phyloP scores from a whole-genome alignment of 345 rosid genomes.

The Populus deltoides region DNA sequence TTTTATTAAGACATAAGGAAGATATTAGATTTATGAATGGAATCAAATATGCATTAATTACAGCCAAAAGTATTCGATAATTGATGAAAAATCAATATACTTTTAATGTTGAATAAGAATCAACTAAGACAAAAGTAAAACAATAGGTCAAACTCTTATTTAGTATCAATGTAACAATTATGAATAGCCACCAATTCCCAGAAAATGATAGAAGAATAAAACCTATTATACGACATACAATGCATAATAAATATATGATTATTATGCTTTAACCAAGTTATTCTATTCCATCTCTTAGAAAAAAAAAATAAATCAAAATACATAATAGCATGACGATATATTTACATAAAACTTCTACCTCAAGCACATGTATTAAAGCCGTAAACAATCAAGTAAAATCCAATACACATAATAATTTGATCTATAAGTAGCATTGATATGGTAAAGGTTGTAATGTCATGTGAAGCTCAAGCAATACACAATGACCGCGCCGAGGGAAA shows the following conservation, averaged over 20 bases:
- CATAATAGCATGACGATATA: too few relatives aligned
- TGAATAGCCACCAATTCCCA: background rate
- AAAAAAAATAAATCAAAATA: too few relatives aligned
- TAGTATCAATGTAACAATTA: background rate
- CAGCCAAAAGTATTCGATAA: background rate
- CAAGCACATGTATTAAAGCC: too few relatives aligned
- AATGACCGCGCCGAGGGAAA: too few relatives aligned
- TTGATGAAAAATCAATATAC: background rate
- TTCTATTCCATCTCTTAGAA: background rate
- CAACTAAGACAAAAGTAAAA: background rate
- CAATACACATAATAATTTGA: too few relatives aligned
- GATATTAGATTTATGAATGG: background rate
- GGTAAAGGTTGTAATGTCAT: too few relatives aligned
- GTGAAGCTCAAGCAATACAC: too few relatives aligned
- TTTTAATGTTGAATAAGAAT: background rate
- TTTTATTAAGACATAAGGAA: background rate
- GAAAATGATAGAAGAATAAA: background rate
- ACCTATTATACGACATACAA: constrained; percentile 1
- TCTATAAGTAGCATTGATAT: too few relatives aligned
- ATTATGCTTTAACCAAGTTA: background rate
- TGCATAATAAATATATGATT: background rate
- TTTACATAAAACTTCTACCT: too few relatives aligned
- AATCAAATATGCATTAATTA: constrained; percentile 7
- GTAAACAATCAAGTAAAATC: too few relatives aligned
- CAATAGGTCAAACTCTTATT: constrained; percentile 7